phyloP scores from a whole-genome alignment of 129 eudicot species.

The Artemisia argyi region DNA sequence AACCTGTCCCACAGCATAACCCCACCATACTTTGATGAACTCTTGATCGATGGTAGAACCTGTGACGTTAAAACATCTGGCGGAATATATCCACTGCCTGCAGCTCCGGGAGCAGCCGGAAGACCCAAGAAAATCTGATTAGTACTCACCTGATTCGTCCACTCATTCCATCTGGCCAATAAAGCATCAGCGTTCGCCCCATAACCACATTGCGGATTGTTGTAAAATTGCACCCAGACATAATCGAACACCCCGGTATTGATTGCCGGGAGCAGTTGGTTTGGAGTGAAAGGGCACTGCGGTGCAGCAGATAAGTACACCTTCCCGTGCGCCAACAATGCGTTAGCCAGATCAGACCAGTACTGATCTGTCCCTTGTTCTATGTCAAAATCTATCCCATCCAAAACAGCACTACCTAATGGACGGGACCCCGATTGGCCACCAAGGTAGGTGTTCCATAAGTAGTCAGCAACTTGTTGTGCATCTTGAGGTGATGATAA shows the following conservation, averaged over 20 bases:
- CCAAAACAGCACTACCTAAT: slow-evolving; percentile 59
- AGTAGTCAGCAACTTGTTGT: slow-evolving; percentile 42
- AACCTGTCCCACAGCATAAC: slow-evolving; percentile 43
- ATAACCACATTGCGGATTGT: slow-evolving; percentile 53
- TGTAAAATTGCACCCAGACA: slow-evolving; percentile 77
- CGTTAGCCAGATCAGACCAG: slow-evolving; percentile 53
- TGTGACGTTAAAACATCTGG: slow-evolving; percentile 46
- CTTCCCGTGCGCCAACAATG: slow-evolving; percentile 36
- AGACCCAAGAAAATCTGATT: slow-evolving; percentile 59
- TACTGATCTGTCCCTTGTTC: slow-evolving; percentile 41
- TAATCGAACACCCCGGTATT: slow-evolving; percentile 56
- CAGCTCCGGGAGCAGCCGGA: slow-evolving; percentile 57
- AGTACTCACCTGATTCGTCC: slow-evolving; percentile 37
- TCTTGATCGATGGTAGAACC: slow-evolving; percentile 59
- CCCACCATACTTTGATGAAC: slow-evolving; percentile 65
- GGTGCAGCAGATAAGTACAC: slow-evolving; percentile 77
- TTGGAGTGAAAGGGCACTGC: slow-evolving; percentile 66
- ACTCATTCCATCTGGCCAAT: slow-evolving; percentile 54
- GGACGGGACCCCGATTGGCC: slow-evolving; percentile 58
- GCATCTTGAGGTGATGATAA: slow-evolving; percentile 64
- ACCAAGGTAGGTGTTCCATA: slow-evolving; percentile 59
- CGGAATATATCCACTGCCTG: slow-evolving; percentile 58
- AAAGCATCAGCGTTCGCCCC: slow-evolving; percentile 37
- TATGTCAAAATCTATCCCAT: slow-evolving; percentile 76
- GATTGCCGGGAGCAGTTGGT: slow-evolving; percentile 35